Base-by-base conservation (phyloP, 176 grass and related monocot species). In the Triticum monococcum region DNA sequence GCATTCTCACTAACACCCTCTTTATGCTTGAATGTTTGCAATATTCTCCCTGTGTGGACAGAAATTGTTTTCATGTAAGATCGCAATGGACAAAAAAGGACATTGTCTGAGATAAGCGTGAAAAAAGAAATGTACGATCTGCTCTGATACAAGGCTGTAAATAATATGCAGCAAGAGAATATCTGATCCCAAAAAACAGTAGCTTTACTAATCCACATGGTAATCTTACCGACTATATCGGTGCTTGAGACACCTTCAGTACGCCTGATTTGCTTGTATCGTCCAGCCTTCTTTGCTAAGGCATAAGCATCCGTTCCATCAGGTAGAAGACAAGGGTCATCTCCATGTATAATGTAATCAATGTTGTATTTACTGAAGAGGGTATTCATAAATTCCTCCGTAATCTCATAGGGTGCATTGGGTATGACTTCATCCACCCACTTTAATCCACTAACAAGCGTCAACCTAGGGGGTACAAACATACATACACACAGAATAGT, bases 251-350 rank as follows among this genome's bases (percentile, higher is more conserved):
- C 94, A 43, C 94, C 94, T 90, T 97, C 94, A 32, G 94, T 97
- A 56, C 94, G 86, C 86, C 92, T 97, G 83, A 97, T 97, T 90
- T 97, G 94, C 89, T 97, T 97, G 85, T 97, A 97, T 73, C 95
- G 90, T 13, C 95, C 95, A 25, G 73, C 92, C 81, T 94, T 97
- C 90, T 97, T 97, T 28, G 95, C 95, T 31, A 85, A 87, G 0
- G 87, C 94, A 89, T 97, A 97, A 60, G 94, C 94, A 87, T 97
- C 94, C 56, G 90, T 92, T 36, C 94, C 94, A 84, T 97, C 94
- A 68, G 94, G 92, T 31, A 97, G 80, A 77, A 94, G 90, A 86
- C 94, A 97, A 80, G 94, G 94, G 89, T 97, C 94, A 87, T 97
- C 94, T 89, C 94, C 94, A 83, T 97, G 94, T 71, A 97, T 97